A percentile compares a stretch with the other conserved stretches of the same genome.
Conservation (phyloP, 2,329 filamentous ascomycete genomes). For the Calonectria honghensis region DNA sequence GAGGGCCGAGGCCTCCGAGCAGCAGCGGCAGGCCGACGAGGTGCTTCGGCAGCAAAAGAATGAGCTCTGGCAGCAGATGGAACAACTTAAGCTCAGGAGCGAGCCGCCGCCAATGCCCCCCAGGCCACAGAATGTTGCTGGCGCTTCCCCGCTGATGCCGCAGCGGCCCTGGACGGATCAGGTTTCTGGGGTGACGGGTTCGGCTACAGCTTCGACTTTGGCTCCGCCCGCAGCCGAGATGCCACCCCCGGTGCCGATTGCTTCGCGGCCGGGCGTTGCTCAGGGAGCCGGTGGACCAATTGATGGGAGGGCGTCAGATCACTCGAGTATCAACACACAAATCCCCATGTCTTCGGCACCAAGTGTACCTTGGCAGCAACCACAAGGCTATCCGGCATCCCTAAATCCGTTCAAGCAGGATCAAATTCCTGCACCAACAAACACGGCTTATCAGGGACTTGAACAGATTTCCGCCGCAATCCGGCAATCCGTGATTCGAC, state of each 20-base stretch:
- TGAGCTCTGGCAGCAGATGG: constrained; percentile 14
- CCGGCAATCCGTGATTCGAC: neutral
- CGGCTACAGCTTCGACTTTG: neutral
- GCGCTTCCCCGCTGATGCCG: constrained; percentile 5
- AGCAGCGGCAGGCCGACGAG: constrained; percentile 14
- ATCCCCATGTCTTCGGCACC: neutral
- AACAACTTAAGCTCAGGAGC: neutral
- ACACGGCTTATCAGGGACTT: neutral
- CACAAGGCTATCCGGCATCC: neutral
- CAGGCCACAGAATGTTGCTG: neutral
- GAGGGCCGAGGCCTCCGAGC: constrained; percentile 16
- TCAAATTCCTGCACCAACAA: neutral
- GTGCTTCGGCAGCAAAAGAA: neutral
- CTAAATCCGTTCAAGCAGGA: constrained; percentile 15
- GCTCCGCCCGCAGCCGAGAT: neutral
- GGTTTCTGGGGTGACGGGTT: neutral
- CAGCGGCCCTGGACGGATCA: neutral
- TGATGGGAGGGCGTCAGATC: too few relatives aligned
- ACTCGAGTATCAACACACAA: neutral
- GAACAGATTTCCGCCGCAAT: neutral
- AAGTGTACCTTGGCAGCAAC: neutral
- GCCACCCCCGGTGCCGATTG: neutral
- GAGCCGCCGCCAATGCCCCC: constrained; percentile 1
- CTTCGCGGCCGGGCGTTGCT: constrained; percentile 20
- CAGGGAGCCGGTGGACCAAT: neutral